Evolutionary conservation across 208 protist species (phyloP), one percentile per base, ranked within the genome.

Genomic region (Balamuthia mandrillaris): DNA sequence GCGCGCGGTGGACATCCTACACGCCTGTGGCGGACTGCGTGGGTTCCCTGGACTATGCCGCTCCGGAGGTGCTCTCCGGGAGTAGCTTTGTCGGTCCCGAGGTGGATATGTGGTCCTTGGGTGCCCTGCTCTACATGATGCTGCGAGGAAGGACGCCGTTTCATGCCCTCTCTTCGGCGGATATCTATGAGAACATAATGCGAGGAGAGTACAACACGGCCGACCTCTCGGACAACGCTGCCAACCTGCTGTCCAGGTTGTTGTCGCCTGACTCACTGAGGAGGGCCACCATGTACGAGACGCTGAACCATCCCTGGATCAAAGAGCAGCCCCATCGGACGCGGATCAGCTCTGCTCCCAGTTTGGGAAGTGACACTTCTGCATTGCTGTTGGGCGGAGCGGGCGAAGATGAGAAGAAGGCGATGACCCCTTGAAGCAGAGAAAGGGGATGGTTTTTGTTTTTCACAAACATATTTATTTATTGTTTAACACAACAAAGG

Each of bases 21-120:
- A 12, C 37, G 7, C 41, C 41, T 33, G 61, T n/a, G n/a, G 47
- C 41, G 37, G 61, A 70, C 61, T 39, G 37, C 9, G 61, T 70
- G 7, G 61, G 61, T 10, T 70, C 61, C 5, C 61, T 70, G n/a
- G 47, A 47, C 61, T 70, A 70, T 39, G 61, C 61, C 6, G 41
- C 61, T 33, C 61, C 61, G 0, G 61, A 70, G 14, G 61, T 70
- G n/a, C 68, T 78, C 27, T 47, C 56, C n/a, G 45, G 68, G 24
- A 41, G 56, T 47, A 47, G 68, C 44, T 78, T 58, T 47, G 16
- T 12, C 24, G 68, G 68, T 10, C 68, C 68, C 9, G 68, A 78
- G 68, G 45, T 24, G 10, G 72, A 81, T 33, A 39, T 81, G 5
- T 81, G 47, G 45, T 81, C 72, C 3, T 39, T 81, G n/a, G 72